These are phyloP conservation scores for Talaromyces sp. DNA, from an alignment of 2,329 filamentous ascomycete genomes.

Conservation along the genomic window DNA sequence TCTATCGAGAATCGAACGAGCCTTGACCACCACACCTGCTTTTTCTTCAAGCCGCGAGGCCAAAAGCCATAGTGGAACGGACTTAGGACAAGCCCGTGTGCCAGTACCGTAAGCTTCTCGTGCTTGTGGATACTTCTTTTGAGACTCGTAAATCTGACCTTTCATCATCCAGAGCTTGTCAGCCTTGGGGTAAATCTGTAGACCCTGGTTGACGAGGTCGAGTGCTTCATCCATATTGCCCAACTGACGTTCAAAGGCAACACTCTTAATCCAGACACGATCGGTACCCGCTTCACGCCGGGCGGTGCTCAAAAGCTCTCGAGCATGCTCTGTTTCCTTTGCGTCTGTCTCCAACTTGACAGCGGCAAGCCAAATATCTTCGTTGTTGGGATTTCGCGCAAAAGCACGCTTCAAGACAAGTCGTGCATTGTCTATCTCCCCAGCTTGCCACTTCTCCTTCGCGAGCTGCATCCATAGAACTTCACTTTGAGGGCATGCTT, in stretches of 20 bases:
- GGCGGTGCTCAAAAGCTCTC: slow-evolving; percentile 75
- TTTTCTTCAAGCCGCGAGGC: slow-evolving; percentile 85
- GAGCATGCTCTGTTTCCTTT: slow-evolving; percentile 73
- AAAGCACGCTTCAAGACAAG: slow-evolving; percentile 85
- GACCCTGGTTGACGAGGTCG: slow-evolving; percentile 79
- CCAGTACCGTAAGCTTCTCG: slow-evolving; percentile 86
- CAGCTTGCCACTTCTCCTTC: slow-evolving; percentile 88
- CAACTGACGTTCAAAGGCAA: slow-evolving; percentile 84
- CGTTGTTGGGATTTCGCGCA: slow-evolving; percentile 91
- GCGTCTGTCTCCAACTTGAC: slow-evolving; percentile 96
- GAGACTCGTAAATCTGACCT: slow-evolving; percentile 89
- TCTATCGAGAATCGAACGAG: slow-evolving; percentile 87
- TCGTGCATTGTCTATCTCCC: slow-evolving; percentile 81
- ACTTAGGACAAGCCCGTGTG: slow-evolving; percentile 79
- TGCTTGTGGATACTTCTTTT: slow-evolving; percentile 75
- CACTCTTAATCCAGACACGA: slow-evolving; percentile 94
- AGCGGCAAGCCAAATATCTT: slow-evolving; percentile 95
- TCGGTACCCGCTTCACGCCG: slow-evolving; percentile 89
- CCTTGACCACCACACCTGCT: slow-evolving; percentile 79
- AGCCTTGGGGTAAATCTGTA: slow-evolving; percentile 79
- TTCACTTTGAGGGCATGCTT: slow-evolving; percentile 86
- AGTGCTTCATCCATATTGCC: slow-evolving; percentile 76
- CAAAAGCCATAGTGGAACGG: slow-evolving; percentile 84
- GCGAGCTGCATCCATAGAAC: slow-evolving; percentile 94
- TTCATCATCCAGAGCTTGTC: slow-evolving; percentile 98